Evolutionary conservation across 176 grass and related monocot species (phyloP), one percentile per base, ranked within the genome.

Genomic region (Ampelocalamus luodianensis): DNA sequence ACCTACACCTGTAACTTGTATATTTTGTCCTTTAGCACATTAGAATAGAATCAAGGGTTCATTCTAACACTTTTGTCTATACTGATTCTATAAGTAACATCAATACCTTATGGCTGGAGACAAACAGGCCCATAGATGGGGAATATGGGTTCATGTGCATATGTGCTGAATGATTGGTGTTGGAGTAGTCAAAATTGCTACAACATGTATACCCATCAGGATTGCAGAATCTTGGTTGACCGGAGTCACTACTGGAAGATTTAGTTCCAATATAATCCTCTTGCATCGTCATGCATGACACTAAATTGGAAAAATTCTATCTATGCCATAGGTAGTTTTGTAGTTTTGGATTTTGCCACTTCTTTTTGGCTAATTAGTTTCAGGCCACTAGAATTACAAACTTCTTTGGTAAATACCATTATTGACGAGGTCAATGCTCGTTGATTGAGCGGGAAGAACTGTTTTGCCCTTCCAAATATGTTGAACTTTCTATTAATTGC

Each of bases 151-250:
- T 58, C n/a, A 72, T 72, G 26, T 45, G 22, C 46, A 79, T 72
- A 66, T 66, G 26, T 48, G 4, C 15, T 48, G 22, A 62, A 73
- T 72, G 66, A 72, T 82, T 84, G 15, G 22, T 83, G 18, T 45
- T 36, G 45, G 11, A 63, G 36, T 78, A 27, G 24, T 46, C 24
- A 56, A 78, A 83, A 55, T 8, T 78, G 56, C 34, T 72, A 34
- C 18, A 54, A 64, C 5, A 74, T 60, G 24, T 54, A 56, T 79
- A 63, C 37, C 43, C 59, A 16, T 15, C 32, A 45, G 24, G 67
- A 86, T n/a, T 37, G 44, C 56, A 72, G 72, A 17, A 72, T 39
- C 38, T 86, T 58, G 26, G 20, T 26, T 59, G 38, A 80, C 26
- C 59, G 13, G 42, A 60, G 72, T 86, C 37, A 78, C 6, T 78